These are phyloP conservation scores for Heterobasidion occidentale DNA, from an alignment of 1,284 basidiomycete species.

Conservation along the genomic window DNA sequence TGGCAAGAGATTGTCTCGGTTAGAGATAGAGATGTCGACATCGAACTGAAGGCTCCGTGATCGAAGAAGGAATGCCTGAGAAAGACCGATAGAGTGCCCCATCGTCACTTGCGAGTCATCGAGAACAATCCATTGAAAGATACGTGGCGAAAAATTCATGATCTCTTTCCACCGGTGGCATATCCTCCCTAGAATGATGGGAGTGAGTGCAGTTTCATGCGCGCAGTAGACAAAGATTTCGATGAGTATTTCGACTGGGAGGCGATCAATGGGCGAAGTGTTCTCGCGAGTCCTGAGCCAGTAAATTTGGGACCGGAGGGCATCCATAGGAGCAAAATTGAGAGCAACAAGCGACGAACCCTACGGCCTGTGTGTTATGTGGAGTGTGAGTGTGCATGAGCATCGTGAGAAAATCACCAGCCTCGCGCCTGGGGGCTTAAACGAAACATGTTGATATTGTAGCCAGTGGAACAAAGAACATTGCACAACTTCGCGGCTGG, in stretches of 20 bases:
- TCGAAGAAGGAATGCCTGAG: constrained; percentile 42
- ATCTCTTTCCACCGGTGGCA: constrained; percentile 48
- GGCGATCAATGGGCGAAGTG: constrained; percentile 15
- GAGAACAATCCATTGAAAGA: constrained; percentile 54
- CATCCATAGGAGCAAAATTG: not conserved
- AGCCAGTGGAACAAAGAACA: no score
- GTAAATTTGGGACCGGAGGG: constrained; percentile 1
- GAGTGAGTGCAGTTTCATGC: constrained; percentile 28
- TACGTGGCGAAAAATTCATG: constrained; percentile 37
- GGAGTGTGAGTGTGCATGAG: no score
- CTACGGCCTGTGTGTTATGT: no score
- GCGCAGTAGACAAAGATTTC: constrained; percentile 47
- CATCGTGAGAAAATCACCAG: no score
- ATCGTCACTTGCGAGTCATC: constrained; percentile 31
- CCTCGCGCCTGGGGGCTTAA: no score
- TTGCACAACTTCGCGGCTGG: no score
- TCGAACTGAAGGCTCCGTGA: constrained; percentile 46
- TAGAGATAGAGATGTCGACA: constrained; percentile 41
- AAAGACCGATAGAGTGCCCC: constrained; percentile 29
- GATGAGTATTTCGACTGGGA: constrained; percentile 59
- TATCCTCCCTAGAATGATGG: constrained; percentile 40
- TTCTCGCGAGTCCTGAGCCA: not conserved
- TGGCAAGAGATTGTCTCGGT: constrained; percentile 46
- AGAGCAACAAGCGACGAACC: not conserved
- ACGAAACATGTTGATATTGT: no score